These are phyloP conservation scores for Aspergillus panamensis DNA, from an alignment of 495 filamentous ascomycete species.

Conservation along the genomic window DNA sequence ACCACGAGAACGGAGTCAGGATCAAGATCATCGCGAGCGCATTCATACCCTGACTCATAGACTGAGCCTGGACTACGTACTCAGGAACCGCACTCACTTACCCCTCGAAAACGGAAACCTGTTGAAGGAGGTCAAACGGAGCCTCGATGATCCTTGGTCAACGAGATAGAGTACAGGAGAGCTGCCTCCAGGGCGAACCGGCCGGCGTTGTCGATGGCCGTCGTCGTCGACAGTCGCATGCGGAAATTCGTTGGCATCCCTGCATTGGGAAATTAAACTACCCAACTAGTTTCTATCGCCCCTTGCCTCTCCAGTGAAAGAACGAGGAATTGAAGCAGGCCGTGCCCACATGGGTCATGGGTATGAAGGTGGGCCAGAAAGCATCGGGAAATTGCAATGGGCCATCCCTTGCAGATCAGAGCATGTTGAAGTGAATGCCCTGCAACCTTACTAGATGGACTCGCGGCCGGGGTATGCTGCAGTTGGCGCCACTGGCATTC, in stretches of 20 bases:
- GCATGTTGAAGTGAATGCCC: slow-evolving; percentile 14
- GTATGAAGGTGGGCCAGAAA: background rate
- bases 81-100: background rate
- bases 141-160: background rate
- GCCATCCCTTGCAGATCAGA: slow-evolving; percentile 16
- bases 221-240: slow-evolving; percentile 1
- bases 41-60: background rate
- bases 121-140: background rate
- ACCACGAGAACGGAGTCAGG: background rate
- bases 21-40: background rate
- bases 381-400: background rate
- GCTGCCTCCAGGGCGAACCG: background rate
- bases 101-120: slow-evolving; percentile 2
- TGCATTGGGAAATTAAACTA: slow-evolving; percentile 20
- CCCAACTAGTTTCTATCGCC: background rate
- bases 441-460: slow-evolving; percentile 14
- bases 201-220: background rate
- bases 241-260: slow-evolving; percentile 6
- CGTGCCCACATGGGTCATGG: slow-evolving; percentile 9
- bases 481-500: slow-evolving; percentile 14
- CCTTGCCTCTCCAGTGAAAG: slow-evolving; percentile 14
- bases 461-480: slow-evolving; percentile 7
- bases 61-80: background rate
- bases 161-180: background rate
- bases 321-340: background rate